These are phyloP conservation scores for Aspergillus kassunensis DNA, from an alignment of 495 filamentous ascomycete species.

Conservation along the genomic window DNA sequence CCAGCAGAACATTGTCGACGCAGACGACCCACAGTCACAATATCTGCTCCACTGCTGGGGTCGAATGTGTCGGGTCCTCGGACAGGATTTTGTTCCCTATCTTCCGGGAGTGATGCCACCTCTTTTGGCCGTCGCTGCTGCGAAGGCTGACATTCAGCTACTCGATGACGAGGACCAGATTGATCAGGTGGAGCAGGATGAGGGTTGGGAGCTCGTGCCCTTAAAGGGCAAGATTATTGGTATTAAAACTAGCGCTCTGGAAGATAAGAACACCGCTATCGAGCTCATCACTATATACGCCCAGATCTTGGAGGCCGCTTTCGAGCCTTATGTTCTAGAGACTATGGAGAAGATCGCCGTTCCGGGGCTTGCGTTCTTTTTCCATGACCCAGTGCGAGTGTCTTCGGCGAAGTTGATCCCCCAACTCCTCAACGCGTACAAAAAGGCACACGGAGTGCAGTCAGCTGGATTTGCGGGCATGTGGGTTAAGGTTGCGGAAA, in stretches of 20 bases:
- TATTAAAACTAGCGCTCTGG: constrained; percentile 92
- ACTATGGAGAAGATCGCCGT: constrained; percentile 97
- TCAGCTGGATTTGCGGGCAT: constrained; percentile 71
- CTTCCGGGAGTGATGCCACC: constrained; percentile 92
- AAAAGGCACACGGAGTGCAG: constrained; percentile 74
- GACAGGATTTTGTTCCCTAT: constrained; percentile 85
- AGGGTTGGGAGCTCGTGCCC: constrained; percentile 97
- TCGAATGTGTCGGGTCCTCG: constrained; percentile 94
- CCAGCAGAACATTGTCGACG: constrained; percentile 81
- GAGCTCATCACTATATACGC: constrained; percentile 97
- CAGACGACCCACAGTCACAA: constrained; percentile 93
- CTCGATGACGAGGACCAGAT: constrained; percentile 95
- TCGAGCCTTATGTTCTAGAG: constrained; percentile 85
- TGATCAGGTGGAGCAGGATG: constrained; percentile 86
- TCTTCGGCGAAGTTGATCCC: constrained; percentile 94
- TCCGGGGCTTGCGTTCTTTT: constrained; percentile 95
- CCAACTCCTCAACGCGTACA: constrained; percentile 90
- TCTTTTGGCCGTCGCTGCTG: constrained; percentile 81
- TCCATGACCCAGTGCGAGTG: constrained; percentile 96
- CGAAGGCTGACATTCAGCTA: constrained; percentile 96
- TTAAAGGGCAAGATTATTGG: constrained; percentile 96
- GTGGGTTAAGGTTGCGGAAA: constrained; percentile 83
- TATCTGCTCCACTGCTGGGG: constrained; percentile 99
- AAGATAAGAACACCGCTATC: constrained; percentile 99
- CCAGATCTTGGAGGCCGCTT: constrained; percentile 84